Evolutionary conservation across 495 filamentous ascomycete species (phyloP), one percentile per base, ranked within the genome.

Genomic region (Xylaria scruposa): DNA sequence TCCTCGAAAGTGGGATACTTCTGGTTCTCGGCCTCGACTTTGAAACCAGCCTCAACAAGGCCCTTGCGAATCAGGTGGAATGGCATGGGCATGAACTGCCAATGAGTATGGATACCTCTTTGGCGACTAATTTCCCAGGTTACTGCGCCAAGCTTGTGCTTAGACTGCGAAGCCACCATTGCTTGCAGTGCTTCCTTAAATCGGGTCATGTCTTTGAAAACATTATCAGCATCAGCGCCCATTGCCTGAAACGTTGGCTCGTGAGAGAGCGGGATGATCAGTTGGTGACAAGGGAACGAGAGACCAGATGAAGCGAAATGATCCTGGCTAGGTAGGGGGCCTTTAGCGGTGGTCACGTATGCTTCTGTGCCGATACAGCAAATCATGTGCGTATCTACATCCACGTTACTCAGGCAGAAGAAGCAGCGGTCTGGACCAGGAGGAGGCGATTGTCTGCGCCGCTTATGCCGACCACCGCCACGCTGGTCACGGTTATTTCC

Each of bases 341-440:
- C 96, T 82, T 97, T 98, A 59, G 97, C 93, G 40, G 90, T 96
- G 60, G 95, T 96, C 53, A 98, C 83, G 79, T 98, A 98, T 66
- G 89, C 80, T 60, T 97, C 92, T 36, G 91, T 87, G 58, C 91
- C 96, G 74, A 99, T 94, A 31, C 90, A 93, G 73, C 91, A 90
- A 74, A 98, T 91, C 77, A 98, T 93, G 79, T 99, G 95, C 0
- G 91, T 92, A 46, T 92, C 91, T 36, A 97, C 81, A 67, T 90
- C 90, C 21, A 91, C 88, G 78, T 96, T 98, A 10, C 91, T 92
- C 5, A 98, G 85, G 78, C 96, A 99, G 86, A 99, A 98, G 86
- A 95, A 99, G 79, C 96, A 99, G 72, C 89, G 86, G 29, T 91
- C 90, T 0, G 94, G 94, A 4, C 89, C 89, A 5, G 92, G 90